Evolutionary conservation across 768 basidiomycete genomes (phyloP).

Genomic region (Phylloporus scabripes): DNA sequence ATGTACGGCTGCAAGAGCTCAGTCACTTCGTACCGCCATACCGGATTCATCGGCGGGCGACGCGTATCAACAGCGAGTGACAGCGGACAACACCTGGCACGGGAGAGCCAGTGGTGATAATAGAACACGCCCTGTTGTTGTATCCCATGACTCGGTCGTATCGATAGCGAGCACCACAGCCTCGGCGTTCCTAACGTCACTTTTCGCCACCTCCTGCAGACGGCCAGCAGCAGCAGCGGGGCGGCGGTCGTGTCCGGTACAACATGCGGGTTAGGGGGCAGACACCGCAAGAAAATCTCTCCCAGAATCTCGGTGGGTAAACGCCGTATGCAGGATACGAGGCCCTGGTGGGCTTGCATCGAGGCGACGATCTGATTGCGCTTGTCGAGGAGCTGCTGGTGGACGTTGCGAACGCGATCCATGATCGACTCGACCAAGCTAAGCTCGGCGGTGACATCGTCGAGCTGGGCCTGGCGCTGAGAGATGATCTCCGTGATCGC

Average conservation of each 20-base stretch:
- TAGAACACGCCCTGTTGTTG: slow-evolving; percentile 10
- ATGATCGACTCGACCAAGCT: slow-evolving; percentile 10
- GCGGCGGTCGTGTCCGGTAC: slow-evolving; percentile 23
- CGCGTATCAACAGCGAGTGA: slow-evolving; percentile 19
- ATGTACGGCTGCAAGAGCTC: slow-evolving; percentile 20
- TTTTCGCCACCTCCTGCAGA: slow-evolving; percentile 41
- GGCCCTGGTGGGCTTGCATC: slow-evolving; percentile 17
- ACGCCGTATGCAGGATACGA: slow-evolving; percentile 28
- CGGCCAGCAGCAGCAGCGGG: slow-evolving; percentile 36
- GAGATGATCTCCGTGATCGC: slow-evolving; percentile 13
- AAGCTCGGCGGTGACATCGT: slow-evolving; percentile 12
- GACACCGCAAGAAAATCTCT: slow-evolving; percentile 41
- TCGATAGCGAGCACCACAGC: slow-evolving; percentile 43
- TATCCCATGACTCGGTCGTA: slow-evolving; percentile 5
- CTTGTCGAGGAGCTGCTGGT: slow-evolving; percentile 11
- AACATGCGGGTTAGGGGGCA: slow-evolving; percentile 21
- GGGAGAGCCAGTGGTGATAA: slow-evolving; percentile 19
- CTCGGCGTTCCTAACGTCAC: slow-evolving; percentile 36
- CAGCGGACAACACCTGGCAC: slow-evolving; percentile 14
- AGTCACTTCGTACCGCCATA: slow-evolving; percentile 20
- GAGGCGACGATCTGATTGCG: slow-evolving; percentile 10
- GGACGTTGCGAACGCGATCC: slow-evolving; percentile 4
- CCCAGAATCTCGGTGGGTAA: slow-evolving; percentile 43
- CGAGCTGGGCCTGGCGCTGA: slow-evolving; percentile 13
- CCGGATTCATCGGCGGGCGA: slow-evolving; percentile 10